Base-by-base conservation (phyloP, 2,329 filamentous ascomycete genomes). In the Leptographium lundbergii region DNA sequence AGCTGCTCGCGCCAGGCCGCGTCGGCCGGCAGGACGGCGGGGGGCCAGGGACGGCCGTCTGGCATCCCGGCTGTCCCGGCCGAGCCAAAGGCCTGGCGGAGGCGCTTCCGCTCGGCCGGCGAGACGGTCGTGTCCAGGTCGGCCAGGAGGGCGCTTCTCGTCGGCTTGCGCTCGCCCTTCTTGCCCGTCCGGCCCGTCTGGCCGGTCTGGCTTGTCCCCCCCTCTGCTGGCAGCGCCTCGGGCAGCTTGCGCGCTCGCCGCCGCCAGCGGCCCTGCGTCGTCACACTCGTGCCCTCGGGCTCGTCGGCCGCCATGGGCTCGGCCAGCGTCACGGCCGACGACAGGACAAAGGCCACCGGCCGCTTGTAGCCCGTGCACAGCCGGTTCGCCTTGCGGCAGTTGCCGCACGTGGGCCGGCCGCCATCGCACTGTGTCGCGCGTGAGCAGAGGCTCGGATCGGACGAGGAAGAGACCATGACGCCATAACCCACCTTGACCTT, bases 361-460 rank as follows among this genome's bases (percentile, higher is more conserved):
- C 65, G 61, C 55, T 63, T 61, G 56, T 67, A 67, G 27, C 66
- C 65, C 3, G 65, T 65, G 53, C 66, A 67, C 4, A 64, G 27
- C 3, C 66, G 63, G 36, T 61, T 62, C 10, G 64, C 63, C 39
- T 64, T 66, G 36, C 53, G 57, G 59, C 66, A 67, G 58, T 75
- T 65, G 61, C 51, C 58, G 34, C 66, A 67, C 5, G 47, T 24
- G 1, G 65, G 65, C 3, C 52, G 61, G 24, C 61, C 61, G 7
- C 60, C 58, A 57, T 63, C 64, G 27, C 66, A 66, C 65, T 66
- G 47, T 6, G 32, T 24, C 17, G 36, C 13, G 42, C 24, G n/a
- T 22, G 3, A 48, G 24, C 45, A 48, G 19, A 25, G 4, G 34
- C 25, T 4, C 24, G 24, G 36, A 3, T 17, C 29, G 27, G 48